Percentiles rank a stretch among this genome's conserved stretches.
Evolutionary conservation across 1,139 yeast genomes (phyloP).

Genomic region (Hyphopichia burtonii): DNA sequence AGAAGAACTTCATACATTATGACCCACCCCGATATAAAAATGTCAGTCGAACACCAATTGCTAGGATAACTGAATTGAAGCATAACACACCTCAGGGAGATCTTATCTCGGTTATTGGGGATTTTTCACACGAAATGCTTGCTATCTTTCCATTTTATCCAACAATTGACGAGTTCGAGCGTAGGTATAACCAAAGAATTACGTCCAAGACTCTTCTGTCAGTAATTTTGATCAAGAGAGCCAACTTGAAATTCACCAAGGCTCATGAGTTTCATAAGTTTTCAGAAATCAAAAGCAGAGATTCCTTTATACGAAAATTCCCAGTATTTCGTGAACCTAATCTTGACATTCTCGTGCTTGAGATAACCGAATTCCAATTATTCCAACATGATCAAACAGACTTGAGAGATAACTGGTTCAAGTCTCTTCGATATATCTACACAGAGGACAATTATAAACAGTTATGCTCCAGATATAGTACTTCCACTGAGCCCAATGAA

Average conservation of each 20-base stretch:
- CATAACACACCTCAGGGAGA: conserved; percentile 13
- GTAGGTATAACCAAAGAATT: conserved; percentile 27
- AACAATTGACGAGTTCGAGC: conserved; percentile 30
- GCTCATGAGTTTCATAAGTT: conserved; percentile 6
- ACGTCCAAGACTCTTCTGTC: conserved; percentile 28
- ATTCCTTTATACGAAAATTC: not conserved
- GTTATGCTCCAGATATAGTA: conserved; percentile 6
- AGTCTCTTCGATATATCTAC: conserved; percentile 20
- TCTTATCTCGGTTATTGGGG: conserved; percentile 31
- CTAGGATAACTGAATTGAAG: conserved; percentile 27
- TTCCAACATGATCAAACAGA: conserved; percentile 29
- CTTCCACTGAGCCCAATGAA: not conserved
- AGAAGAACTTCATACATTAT: conserved; percentile 16
- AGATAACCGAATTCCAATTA: conserved; percentile 24
- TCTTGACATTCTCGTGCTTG: conserved; percentile 21
- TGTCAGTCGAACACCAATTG: conserved; percentile 21
- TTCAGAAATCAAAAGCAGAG: not conserved
- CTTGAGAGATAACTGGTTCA: conserved; percentile 18
- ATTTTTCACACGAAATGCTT: conserved; percentile 28
- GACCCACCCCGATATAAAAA: conserved; percentile 3
- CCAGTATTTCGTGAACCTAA: conserved; percentile 4
- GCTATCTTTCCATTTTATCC: conserved; percentile 28
- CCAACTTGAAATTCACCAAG: conserved; percentile 24
- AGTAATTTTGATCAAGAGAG: conserved; percentile 23
- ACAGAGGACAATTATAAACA: conserved; percentile 13